Conservation (phyloP, 148 eudicot genomes). For the Euryodendron excelsum region DNA sequence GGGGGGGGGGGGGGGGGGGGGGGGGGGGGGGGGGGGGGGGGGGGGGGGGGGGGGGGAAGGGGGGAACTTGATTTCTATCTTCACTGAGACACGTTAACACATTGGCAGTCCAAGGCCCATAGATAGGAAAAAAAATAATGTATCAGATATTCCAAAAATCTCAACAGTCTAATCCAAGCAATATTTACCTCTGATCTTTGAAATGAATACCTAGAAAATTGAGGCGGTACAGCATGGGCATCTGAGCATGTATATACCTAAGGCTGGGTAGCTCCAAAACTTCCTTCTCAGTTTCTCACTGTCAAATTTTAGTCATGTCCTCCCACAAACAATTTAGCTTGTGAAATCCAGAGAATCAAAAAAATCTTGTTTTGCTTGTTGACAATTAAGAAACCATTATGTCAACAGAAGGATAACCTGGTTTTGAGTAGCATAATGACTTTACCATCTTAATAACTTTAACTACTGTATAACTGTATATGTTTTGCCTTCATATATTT, state of each 20-base stretch:
- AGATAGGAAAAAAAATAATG: not conserved
- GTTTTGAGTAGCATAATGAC: not conserved
- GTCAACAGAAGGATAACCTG: not conserved
- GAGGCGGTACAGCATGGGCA: not conserved
- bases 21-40: too few species aligned
- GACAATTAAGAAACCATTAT: not conserved
- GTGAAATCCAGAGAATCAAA: not conserved
- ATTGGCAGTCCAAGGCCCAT: not conserved
- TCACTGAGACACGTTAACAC: too few species aligned
- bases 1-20: too few species aligned
- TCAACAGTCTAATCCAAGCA: not conserved
- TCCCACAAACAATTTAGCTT: too few species aligned
- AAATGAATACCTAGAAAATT: too few species aligned
- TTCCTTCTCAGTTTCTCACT: not conserved
- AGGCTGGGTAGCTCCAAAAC: not conserved
- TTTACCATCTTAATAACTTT: not conserved
- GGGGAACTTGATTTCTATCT: too few species aligned
- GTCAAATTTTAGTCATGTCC: too few species aligned
- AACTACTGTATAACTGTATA: not conserved
- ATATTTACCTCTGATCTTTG: not conserved
- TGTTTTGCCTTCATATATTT: not conserved
- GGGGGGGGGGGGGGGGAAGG: too few species aligned
- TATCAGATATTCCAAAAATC: not conserved
- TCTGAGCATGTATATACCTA: not conserved
- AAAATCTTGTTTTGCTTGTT: not conserved